phyloP scores from a whole-genome alignment of 495 filamentous ascomycete genomes.

The Penicillium manginii region DNA sequence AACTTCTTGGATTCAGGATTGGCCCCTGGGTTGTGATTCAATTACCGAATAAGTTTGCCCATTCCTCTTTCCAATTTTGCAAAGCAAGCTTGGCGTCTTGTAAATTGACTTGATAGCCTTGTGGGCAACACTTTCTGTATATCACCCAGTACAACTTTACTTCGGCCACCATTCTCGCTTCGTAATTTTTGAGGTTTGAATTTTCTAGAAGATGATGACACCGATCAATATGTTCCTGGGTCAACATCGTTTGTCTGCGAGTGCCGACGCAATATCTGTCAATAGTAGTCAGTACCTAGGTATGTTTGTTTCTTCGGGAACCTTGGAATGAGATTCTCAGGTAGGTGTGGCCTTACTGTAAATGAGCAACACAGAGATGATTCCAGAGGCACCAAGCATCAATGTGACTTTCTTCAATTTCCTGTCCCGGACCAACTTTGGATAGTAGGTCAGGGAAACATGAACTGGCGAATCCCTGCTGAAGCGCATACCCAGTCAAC shows the following conservation, averaged over 20 bases:
- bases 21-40: background rate
- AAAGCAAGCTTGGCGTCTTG: background rate
- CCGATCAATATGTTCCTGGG: conserved; percentile 2
- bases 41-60: conserved; percentile 4
- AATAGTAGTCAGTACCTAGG: background rate
- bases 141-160: conserved; percentile 10
- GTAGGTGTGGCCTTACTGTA: background rate
- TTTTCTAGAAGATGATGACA: background rate
- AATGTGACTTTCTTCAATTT: background rate
- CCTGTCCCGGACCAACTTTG: background rate
- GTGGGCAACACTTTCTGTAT: conserved; percentile 7
- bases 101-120: background rate
- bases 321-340: too few species aligned
- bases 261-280: conserved; percentile 7
- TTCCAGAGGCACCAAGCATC: conserved; percentile 7
- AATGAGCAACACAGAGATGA: conserved; percentile 9
- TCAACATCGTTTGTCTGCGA: conserved; percentile 1
- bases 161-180: conserved; percentile 10
- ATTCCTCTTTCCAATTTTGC: conserved; percentile 5
- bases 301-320: background rate
- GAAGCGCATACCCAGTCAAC: conserved; percentile 7
- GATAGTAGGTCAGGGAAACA: background rate
- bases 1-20: background rate
- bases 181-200: background rate
- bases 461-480: conserved; percentile 3